These are phyloP conservation scores for Acmispon strigosus DNA, from an alignment of 306 rosid species.

Conservation along the genomic window DNA sequence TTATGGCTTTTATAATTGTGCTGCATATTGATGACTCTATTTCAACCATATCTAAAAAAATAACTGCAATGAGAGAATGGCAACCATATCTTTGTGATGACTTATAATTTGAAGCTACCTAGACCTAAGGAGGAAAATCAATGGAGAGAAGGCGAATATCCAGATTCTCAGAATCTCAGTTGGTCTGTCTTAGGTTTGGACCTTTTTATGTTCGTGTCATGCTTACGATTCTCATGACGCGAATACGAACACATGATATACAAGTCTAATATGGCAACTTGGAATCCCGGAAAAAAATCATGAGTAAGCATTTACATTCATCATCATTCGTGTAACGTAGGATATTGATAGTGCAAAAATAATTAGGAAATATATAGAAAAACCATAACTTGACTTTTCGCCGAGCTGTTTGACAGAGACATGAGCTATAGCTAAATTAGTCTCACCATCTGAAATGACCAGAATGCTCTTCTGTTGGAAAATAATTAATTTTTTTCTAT, in stretches of 20 bases:
- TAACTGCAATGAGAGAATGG: neutral
- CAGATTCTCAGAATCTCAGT: neutral
- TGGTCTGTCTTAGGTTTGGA: neutral
- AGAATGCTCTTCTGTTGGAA: neutral
- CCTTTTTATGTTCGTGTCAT: neutral
- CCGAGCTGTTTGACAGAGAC: neutral
- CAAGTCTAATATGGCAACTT: neutral
- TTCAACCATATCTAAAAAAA: neutral
- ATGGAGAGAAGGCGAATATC: neutral
- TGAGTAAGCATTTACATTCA: neutral
- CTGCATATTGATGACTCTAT: neutral
- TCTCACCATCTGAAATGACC: neutral
- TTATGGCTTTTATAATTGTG: neutral
- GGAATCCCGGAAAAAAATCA: neutral
- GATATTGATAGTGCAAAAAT: neutral
- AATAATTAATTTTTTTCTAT: too few relatives aligned
- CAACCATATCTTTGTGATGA: neutral
- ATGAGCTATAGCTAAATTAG: neutral
- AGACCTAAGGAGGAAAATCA: neutral
- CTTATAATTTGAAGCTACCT: neutral
- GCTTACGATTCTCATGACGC: neutral
- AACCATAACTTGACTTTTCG: neutral
- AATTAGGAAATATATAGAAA: neutral
- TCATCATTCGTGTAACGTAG: neutral
- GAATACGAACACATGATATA: neutral